Evolutionary conservation across 768 basidiomycete species (phyloP).

Genomic region (Tricholoma furcatifolium): DNA sequence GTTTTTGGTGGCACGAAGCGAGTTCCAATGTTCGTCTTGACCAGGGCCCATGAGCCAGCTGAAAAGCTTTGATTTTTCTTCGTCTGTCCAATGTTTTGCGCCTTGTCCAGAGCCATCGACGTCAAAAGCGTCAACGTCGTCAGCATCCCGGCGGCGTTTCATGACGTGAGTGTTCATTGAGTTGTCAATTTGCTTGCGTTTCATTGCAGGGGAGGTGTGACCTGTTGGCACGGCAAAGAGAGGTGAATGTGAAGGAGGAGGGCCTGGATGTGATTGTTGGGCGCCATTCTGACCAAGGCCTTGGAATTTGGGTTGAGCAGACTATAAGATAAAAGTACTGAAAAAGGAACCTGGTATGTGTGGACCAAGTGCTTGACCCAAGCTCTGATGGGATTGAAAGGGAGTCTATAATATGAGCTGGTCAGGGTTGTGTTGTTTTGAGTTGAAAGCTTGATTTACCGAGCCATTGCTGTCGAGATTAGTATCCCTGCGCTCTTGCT

Average conservation of each 20-base stretch:
- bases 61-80: conserved; percentile 77
- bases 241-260: conserved; percentile 34
- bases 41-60: conserved; percentile 72
- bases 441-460: conserved; percentile 38
- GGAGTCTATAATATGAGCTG: conserved; percentile 39
- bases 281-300: conserved; percentile 32
- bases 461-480: conserved; percentile 59
- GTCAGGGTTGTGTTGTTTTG: conserved; percentile 26
- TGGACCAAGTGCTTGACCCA: conserved; percentile 59
- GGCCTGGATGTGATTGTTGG: conserved; percentile 30
- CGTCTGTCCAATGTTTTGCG: conserved; percentile 84
- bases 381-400: conserved; percentile 56
- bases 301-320: conserved; percentile 37
- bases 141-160: conserved; percentile 49
- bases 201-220: conserved; percentile 38
- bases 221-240: conserved; percentile 35
- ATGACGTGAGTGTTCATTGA: conserved; percentile 31
- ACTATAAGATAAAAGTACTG: conserved; percentile 20
- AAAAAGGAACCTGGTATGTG: conserved; percentile 43
- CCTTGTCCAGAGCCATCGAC: conserved; percentile 53
- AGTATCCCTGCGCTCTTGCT: conserved; percentile 51
- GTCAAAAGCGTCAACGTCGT: conserved; percentile 41
- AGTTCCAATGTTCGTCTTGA: conserved; percentile 77
- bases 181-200: conserved; percentile 52
- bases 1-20: conserved; percentile 77